Conservation (phyloP, 2,329 filamentous ascomycete genomes). For the Verruconis gallopava region DNA sequence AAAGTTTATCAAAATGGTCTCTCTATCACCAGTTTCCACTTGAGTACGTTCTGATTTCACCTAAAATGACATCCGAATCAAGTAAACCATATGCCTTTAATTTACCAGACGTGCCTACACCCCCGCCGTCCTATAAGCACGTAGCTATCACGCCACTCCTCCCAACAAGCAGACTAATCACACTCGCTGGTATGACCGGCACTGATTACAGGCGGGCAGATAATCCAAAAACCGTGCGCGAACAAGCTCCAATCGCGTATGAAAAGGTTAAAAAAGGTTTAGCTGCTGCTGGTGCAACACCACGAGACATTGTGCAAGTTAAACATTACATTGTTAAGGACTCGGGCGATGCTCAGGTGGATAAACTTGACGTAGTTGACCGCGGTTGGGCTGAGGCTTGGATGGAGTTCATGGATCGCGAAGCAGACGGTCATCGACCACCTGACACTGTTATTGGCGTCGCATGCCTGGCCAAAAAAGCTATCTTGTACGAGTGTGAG, state of each 20-base stretch:
- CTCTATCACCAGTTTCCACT: too few relatives aligned
- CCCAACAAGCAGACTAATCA: slow-evolving; percentile 19
- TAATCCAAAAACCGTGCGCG: slow-evolving; percentile 4
- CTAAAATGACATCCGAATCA: slow-evolving; percentile 4
- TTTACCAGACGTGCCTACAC: slow-evolving; percentile 16
- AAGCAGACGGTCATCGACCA: slow-evolving; percentile 21
- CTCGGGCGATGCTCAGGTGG: slow-evolving; percentile 16
- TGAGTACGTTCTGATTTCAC: too few relatives aligned
- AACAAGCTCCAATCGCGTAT: slow-evolving; percentile 21
- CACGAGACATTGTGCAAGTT: slow-evolving; percentile 23
- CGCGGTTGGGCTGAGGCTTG: slow-evolving; percentile 21
- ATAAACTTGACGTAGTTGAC: slow-evolving; percentile 12
- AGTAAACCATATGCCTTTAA: slow-evolving; percentile 21
- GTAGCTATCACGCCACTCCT: slow-evolving; percentile 20
- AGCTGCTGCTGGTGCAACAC: slow-evolving; percentile 20
- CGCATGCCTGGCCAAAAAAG: slow-evolving; percentile 20
- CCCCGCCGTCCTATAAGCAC: slow-evolving; percentile 21
- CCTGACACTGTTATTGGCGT: slow-evolving; percentile 26
- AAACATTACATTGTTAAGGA: slow-evolving; percentile 25
- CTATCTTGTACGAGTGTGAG: slow-evolving; percentile 23
- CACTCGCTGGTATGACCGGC: slow-evolving; percentile 22
- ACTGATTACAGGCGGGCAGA: not conserved
- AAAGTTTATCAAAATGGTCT: too few relatives aligned
- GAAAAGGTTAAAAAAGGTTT: slow-evolving; percentile 17
- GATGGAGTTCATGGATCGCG: slow-evolving; percentile 24